Evolutionary conservation across 2,329 filamentous ascomycete species (phyloP), one percentile per base, ranked within the genome.

Genomic region (Trichoderma semiorbis): DNA sequence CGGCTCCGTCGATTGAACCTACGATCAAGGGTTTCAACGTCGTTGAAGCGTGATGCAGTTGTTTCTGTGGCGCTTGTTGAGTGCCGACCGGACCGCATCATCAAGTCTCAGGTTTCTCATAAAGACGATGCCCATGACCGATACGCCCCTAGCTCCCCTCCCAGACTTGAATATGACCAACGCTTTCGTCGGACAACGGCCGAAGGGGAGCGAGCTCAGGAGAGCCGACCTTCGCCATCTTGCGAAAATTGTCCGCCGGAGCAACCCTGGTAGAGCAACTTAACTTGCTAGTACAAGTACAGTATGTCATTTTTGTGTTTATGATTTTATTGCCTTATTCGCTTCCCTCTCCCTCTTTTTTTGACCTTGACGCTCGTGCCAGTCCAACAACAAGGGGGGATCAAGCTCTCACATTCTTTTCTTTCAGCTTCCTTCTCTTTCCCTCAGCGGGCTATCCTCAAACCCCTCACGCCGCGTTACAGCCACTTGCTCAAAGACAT

Each of bases 181-280:
- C 65, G 65, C 55, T 24, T 68, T 69, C n/a, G 39, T 72, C 70
- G 70, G 70, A 72, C 64, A 72, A 72, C 66, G 70, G 30, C 70
- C 70, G 70, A 72, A 62, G 60, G 47, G 39, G 55, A 57, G 53
- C 57, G 16, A 43, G 39, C n/a, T 61, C 66, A 69, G 66, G 39
- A 69, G 55, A 69, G 36, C 36, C 64, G 18, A 53, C 58, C 65
- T 55, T 57, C 24, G 58, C 61, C 32, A 72, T 57, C 69, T 47
- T 47, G 70, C 57, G 70, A 69, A 58, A 64, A 72, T 47, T 70
- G 68, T 64, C 66, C 66, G 66, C 71, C 66, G 71, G 47, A 28
- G 47, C 24, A 24, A 70, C 53, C 71, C 71, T 61, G 36, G 71
- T 43, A 39, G 18, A 34, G 12, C 63, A 66, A 34, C 55, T 63